Evolutionary conservation across 768 basidiomycete species (phyloP), one percentile per base, ranked within the genome.

Genomic region (Ephemerocybe angulata): DNA sequence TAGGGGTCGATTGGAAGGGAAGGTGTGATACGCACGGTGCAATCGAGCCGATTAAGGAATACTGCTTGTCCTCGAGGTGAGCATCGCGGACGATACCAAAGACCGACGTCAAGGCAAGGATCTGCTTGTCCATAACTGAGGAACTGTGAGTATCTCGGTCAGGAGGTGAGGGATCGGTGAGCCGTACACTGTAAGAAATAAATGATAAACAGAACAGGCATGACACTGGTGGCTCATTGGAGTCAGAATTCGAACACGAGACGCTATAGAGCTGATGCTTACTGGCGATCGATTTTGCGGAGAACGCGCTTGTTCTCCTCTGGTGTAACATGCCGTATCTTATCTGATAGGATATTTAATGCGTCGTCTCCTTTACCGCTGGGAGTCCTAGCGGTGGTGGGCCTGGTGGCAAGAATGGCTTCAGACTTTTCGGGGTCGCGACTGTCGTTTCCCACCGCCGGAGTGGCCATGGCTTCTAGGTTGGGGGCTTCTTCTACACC

Each of bases 121-220:
- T 65, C 52, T 70, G 68, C 49, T 72, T 72, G 58, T 72, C 71
- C 68, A 71, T 65, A 33, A 60, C 68, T 70, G 48, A 3, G 30
- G 28, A 38, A 24, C 38, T 21, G 21, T 27, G 27, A 19, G 4
- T 1, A 54, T 15, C 52, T 1, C 19, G 12, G 19, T 6, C 13
- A 24, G 7, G 37, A 1, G 42, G n/a, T 4, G 35, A 27, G 2
- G 15, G 25, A 56, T 8, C 33, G 33, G 33, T 35, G 33, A 8
- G 17, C 33, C 33, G 21, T 46, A 66, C 69, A 61, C 55, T 69
- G 67, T 7, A 70, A 52, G 50, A 70, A 68, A 62, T 68, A 70
- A 21, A 69, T 68, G 4, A 56, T 38, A 48, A 68, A 65, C 62
- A 70, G 60, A 30, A 69, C 60, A 15, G 69, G 69, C 67, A 70